Evolutionary conservation across 495 filamentous ascomycete species (phyloP).

Genomic region (Neurospora discreta): DNA sequence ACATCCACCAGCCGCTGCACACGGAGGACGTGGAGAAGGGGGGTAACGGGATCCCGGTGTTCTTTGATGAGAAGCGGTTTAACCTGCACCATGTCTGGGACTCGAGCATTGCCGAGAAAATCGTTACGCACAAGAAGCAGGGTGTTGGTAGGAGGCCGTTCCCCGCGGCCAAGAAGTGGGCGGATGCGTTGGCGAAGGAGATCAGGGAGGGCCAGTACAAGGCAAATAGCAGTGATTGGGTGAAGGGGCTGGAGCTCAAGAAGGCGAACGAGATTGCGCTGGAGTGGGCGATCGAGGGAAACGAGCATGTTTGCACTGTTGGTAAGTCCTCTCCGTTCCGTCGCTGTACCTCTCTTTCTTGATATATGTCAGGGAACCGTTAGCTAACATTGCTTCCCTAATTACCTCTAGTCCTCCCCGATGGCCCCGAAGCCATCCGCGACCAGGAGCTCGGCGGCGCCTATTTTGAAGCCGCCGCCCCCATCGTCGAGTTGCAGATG

Average conservation of each 20-base stretch:
- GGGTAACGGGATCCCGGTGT: conserved; percentile 50
- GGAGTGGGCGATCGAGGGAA: conserved; percentile 51
- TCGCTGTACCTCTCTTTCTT: not conserved
- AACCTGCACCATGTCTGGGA: conserved; percentile 58
- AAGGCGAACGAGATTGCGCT: conserved; percentile 41
- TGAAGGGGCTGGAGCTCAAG: conserved; percentile 35
- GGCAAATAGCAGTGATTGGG: conserved; percentile 31
- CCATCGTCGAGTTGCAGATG: conserved; percentile 60
- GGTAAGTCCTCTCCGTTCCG: conserved; percentile 19
- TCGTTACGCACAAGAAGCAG: conserved; percentile 30
- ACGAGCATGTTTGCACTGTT: conserved; percentile 45
- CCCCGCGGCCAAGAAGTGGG: conserved; percentile 39
- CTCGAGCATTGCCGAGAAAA: conserved; percentile 47
- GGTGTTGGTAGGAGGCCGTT: conserved; percentile 26
- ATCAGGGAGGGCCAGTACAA: conserved; percentile 44
- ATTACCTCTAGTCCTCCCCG: conserved; percentile 45
- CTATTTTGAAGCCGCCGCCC: conserved; percentile 56
- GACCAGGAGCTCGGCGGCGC: conserved; percentile 47
- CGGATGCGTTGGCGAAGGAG: conserved; percentile 34
- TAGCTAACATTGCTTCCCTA: not conserved
- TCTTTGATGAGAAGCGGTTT: conserved; percentile 34
- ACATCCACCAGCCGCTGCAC: conserved; percentile 58
- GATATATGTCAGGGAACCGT: not conserved
- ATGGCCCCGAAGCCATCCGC: conserved; percentile 39
- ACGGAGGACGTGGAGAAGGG: conserved; percentile 47